A percentile compares a stretch with the other conserved stretches of the same genome.
Conservation (phyloP, 805 yeast genomes). For the Kuraishia capsulata region DNA sequence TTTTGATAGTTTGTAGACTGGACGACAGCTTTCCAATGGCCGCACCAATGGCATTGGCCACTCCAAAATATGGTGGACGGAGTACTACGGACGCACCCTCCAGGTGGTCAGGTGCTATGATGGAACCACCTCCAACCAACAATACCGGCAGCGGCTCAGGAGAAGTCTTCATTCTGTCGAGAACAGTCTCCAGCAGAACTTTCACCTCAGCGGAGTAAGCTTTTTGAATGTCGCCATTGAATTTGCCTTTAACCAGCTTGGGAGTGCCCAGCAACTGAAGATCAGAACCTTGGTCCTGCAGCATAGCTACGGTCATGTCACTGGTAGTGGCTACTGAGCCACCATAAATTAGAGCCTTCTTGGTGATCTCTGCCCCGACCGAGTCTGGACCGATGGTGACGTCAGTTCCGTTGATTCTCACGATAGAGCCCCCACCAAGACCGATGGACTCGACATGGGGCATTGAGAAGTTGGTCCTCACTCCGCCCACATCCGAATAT, state of each 20-base stretch:
- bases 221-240: background rate
- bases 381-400: slow-evolving; percentile 37
- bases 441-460: slow-evolving; percentile 42
- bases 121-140: slow-evolving; percentile 42
- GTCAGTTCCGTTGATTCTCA: slow-evolving; percentile 14
- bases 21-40: slow-evolving; percentile 35
- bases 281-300: slow-evolving; percentile 4
- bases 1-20: slow-evolving; percentile 7
- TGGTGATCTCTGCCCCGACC: slow-evolving; percentile 30
- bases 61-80: slow-evolving; percentile 30
- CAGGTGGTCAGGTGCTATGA: slow-evolving; percentile 26
- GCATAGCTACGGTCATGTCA: slow-evolving; percentile 18
- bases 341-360: slow-evolving; percentile 29
- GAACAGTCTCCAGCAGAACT: slow-evolving; percentile 25
- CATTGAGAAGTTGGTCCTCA: slow-evolving; percentile 39
- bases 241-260: background rate
- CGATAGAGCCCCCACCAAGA: slow-evolving; percentile 41
- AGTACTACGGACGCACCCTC: slow-evolving; percentile 33
- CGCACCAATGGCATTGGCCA: slow-evolving; percentile 44
- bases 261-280: background rate
- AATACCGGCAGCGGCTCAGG: slow-evolving; percentile 34
- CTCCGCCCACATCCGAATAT: slow-evolving; percentile 35
- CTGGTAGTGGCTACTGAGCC: slow-evolving; percentile 32
- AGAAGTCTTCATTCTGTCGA: slow-evolving; percentile 35
- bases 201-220: slow-evolving; percentile 6